A percentile compares a stretch with the other conserved stretches of the same genome.
Evolutionary conservation across 1,284 basidiomycete genomes (phyloP).

Genomic region (Papiliotrema fonsecae): DNA sequence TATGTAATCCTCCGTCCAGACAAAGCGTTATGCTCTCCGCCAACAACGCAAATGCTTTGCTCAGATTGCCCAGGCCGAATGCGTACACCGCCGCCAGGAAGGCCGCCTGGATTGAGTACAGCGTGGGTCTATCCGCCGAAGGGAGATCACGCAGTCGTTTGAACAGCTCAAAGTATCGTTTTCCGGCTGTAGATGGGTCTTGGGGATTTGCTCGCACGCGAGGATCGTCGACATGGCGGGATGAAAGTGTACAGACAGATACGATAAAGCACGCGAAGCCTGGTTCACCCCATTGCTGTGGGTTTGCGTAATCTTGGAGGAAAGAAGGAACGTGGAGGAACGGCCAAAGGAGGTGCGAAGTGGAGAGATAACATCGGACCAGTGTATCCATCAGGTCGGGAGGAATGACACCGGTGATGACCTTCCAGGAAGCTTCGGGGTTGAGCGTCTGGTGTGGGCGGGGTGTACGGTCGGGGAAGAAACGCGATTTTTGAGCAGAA

Average conservation of each 20-base stretch:
- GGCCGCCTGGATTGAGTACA: constrained; percentile 82
- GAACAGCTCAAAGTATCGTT: constrained; percentile 82
- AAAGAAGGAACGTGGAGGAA: constrained; percentile 87
- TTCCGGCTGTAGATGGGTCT: constrained; percentile 78
- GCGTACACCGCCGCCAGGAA: constrained; percentile 82
- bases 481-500: constrained; percentile 25
- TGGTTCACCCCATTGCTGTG: constrained; percentile 85
- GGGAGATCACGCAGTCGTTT: constrained; percentile 75
- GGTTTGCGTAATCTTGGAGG: constrained; percentile 80
- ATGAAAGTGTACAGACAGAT: constrained; percentile 78
- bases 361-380: constrained; percentile 61
- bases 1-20: constrained; percentile 77
- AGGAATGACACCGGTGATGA: constrained; percentile 74
- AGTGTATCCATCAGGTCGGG: constrained; percentile 81
- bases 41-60: constrained; percentile 74
- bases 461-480: constrained; percentile 62
- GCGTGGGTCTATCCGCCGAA: constrained; percentile 76
- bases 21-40: constrained; percentile 76
- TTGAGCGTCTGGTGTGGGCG: constrained; percentile 66
- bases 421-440: constrained; percentile 61
- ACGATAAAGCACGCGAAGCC: constrained; percentile 88
- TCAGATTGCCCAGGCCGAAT: constrained; percentile 78
- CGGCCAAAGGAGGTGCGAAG: constrained; percentile 83
- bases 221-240: constrained; percentile 81
- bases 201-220: constrained; percentile 72